Conservation (phyloP, 139 green algal genomes). For the Ostreobium quekettii region DNA sequence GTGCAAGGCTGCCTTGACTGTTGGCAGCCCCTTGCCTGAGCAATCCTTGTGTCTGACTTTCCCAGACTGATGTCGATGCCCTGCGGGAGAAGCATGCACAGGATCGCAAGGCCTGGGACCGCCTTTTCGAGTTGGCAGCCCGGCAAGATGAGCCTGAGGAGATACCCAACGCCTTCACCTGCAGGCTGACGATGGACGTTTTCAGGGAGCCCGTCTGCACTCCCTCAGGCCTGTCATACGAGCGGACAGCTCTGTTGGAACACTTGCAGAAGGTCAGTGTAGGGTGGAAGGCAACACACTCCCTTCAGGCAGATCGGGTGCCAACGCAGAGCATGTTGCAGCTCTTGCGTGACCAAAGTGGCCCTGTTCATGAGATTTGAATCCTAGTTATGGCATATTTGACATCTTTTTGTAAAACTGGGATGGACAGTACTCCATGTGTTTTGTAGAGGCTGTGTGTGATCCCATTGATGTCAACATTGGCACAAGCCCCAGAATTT, state of each 20-base stretch:
- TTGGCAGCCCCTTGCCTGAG: too few relatives aligned
- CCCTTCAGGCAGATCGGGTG: too few relatives aligned
- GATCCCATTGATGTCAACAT: too few relatives aligned
- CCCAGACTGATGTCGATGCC: neutral
- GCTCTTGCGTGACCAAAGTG: too few relatives aligned
- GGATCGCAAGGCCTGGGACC: conserved; percentile 1
- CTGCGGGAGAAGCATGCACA: neutral
- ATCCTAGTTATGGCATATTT: too few relatives aligned
- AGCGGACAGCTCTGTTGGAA: conserved; percentile 50
- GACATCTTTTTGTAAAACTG: too few relatives aligned
- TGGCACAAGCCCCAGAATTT: too few relatives aligned
- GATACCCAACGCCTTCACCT: conserved; percentile 39
- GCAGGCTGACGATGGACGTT: conserved; percentile 46
- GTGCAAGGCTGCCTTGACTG: too few relatives aligned
- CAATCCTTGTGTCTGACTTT: neutral
- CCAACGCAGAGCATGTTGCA: too few relatives aligned
- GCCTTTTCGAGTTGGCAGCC: conserved; percentile 3
- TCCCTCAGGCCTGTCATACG: conserved; percentile 57
- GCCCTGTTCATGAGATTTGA: too few relatives aligned
- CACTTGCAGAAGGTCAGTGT: conserved; percentile 52
- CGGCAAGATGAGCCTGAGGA: conserved; percentile 19
- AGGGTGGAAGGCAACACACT: neutral
- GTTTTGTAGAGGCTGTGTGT: too few relatives aligned
- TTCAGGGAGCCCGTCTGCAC: conserved; percentile 55
- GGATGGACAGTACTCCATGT: too few relatives aligned